Evolutionary conservation across 768 basidiomycete genomes (phyloP).

Genomic region (Kondoa subrosea): DNA sequence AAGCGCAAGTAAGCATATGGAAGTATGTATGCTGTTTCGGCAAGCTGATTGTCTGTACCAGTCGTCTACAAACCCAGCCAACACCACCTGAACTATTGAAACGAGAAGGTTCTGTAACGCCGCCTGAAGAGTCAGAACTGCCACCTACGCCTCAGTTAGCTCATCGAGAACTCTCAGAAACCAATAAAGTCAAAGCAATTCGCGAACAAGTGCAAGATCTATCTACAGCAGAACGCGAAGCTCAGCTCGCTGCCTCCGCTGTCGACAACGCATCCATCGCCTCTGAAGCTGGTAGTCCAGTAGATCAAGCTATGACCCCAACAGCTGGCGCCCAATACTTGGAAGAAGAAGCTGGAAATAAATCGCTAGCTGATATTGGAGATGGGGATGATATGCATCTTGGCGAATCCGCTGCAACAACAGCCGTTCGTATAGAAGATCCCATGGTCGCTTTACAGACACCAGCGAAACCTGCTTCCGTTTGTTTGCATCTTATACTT

Average conservation of each 20-base stretch:
- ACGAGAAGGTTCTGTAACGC: not conserved
- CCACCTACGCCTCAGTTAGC: not conserved
- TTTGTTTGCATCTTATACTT: not conserved
- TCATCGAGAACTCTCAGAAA: not conserved
- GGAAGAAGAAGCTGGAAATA: not conserved
- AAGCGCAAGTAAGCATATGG: not conserved
- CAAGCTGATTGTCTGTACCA: not conserved
- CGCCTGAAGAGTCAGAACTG: not conserved
- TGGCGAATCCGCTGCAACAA: constrained; percentile 1
- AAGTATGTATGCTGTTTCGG: not conserved
- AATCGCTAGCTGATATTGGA: not conserved
- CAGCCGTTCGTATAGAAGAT: not conserved
- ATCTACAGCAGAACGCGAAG: not conserved
- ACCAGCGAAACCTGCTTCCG: not conserved
- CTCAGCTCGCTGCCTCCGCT: not conserved
- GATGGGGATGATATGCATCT: not conserved
- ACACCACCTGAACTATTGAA: not conserved
- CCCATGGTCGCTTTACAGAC: not conserved
- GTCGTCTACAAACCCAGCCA: not conserved
- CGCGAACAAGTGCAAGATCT: not conserved
- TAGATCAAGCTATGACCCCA: not conserved
- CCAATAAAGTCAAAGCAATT: constrained; percentile 5
- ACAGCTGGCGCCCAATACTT: not conserved
- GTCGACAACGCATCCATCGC: not conserved
- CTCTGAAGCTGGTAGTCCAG: not conserved